phyloP scores from a whole-genome alignment of 371 early-diverging fungal genomes.

The Mortierella sp. region DNA sequence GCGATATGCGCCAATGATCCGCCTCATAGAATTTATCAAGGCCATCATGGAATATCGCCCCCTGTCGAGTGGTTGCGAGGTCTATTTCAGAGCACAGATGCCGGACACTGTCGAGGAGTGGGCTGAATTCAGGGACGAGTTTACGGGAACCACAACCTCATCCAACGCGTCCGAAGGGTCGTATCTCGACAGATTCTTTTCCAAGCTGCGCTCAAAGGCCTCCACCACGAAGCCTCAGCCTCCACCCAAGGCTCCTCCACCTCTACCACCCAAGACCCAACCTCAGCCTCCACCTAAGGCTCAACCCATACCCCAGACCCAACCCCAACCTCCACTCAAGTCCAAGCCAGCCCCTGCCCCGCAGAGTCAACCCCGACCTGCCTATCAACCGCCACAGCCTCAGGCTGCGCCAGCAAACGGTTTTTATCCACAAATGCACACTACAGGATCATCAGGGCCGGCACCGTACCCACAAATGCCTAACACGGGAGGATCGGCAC shows the following conservation, averaged over 20 bases:
- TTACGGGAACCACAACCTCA: constrained; percentile 2
- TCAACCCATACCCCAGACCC: not conserved
- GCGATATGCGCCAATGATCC: not conserved
- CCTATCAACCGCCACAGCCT: not conserved
- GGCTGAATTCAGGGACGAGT: constrained; percentile 14
- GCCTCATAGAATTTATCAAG: constrained; percentile 29
- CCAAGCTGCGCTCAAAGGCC: constrained; percentile 16
- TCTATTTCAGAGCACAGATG: constrained; percentile 33
- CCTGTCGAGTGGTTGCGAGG: constrained; percentile 28
- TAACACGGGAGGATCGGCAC: too few species aligned
- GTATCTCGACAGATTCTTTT: constrained; percentile 45
- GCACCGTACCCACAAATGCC: not conserved
- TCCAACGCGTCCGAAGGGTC: constrained; percentile 1
- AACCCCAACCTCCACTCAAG: constrained; percentile 1
- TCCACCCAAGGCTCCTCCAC: not conserved
- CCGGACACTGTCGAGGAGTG: constrained; percentile 34
- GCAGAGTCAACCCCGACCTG: constrained; percentile 1
- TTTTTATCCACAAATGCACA: constrained; percentile 6
- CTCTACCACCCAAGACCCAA: not conserved
- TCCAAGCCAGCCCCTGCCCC: too few species aligned
- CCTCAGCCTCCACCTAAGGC: not conserved
- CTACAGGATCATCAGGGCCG: constrained; percentile 4
- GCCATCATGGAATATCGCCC: constrained; percentile 34
- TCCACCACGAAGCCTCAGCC: constrained; percentile 1
- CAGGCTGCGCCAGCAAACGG: constrained; percentile 11